A percentile compares a stretch with the other conserved stretches of the same genome.
phyloP scores from a whole-genome alignment of 1,284 basidiomycete genomes.

The Coniferiporia sulphurascens region DNA sequence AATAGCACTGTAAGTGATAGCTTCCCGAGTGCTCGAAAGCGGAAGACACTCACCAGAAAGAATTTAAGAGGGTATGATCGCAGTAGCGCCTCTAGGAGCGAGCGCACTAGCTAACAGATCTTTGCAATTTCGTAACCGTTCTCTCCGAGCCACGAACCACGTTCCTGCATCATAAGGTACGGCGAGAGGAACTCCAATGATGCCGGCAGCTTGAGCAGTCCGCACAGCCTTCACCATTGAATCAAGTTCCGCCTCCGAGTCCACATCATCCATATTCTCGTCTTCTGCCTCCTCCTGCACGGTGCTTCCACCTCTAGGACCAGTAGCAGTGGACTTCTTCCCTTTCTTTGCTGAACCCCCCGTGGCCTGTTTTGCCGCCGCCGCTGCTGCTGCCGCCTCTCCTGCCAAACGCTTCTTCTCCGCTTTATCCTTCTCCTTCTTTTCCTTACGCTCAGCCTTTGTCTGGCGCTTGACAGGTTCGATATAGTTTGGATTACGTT shows the following conservation, averaged over 20 bases:
- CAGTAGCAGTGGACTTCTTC: slow-evolving; percentile 36
- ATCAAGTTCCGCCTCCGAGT: slow-evolving; percentile 71
- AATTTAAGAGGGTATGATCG: background rate
- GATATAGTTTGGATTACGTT: slow-evolving; percentile 91
- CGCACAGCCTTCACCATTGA: slow-evolving; percentile 50
- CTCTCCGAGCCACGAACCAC: slow-evolving; percentile 75
- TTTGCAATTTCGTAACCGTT: slow-evolving; percentile 62
- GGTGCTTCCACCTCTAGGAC: slow-evolving; percentile 23
- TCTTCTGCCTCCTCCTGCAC: slow-evolving; percentile 42
- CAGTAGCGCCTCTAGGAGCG: slow-evolving; percentile 16
- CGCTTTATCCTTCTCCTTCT: slow-evolving; percentile 69
- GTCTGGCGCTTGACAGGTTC: slow-evolving; percentile 83
- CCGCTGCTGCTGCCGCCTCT: slow-evolving; percentile 57
- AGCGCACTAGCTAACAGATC: slow-evolving; percentile 61
- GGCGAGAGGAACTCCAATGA: slow-evolving; percentile 45
- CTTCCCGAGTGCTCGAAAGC: background rate
- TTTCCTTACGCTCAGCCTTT: slow-evolving; percentile 78
- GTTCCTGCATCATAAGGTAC: slow-evolving; percentile 44
- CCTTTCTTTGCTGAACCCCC: slow-evolving; percentile 51
- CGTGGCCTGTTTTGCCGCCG: slow-evolving; percentile 35
- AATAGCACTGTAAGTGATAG: background rate
- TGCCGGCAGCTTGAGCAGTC: slow-evolving; percentile 48
- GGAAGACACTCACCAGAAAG: background rate
- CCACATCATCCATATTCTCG: slow-evolving; percentile 74
- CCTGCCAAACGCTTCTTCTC: slow-evolving; percentile 68